Evolutionary conservation across 148 eudicot species (phyloP).

Genomic region (Rhododendron mucronatum): DNA sequence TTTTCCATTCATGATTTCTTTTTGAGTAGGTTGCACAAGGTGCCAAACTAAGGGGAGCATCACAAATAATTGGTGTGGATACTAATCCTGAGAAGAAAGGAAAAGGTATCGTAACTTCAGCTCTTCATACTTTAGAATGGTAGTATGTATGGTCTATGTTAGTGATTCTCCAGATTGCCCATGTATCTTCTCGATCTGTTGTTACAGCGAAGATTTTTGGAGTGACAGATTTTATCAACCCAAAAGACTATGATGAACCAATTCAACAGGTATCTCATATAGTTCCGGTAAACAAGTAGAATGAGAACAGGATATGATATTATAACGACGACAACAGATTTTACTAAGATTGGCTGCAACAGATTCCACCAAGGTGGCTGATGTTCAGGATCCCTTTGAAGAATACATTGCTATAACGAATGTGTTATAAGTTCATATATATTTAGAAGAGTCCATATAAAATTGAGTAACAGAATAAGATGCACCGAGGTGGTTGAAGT

Average conservation of each 20-base stretch:
- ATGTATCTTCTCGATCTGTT: slow-evolving; percentile 2
- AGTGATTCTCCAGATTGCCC: not conserved
- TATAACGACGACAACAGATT: not conserved
- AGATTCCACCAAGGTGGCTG: not conserved
- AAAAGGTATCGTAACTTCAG: slow-evolving; percentile 35
- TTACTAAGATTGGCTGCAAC: not conserved
- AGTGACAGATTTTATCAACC: slow-evolving; percentile 76
- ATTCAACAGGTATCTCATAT: slow-evolving; percentile 58
- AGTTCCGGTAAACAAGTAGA: not conserved
- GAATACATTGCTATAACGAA: not conserved
- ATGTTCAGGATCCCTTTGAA: not conserved
- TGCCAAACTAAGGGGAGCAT: slow-evolving; percentile 68
- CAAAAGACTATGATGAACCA: slow-evolving; percentile 63
- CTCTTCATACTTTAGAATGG: not conserved
- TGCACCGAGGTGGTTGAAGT: not conserved
- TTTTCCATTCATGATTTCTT: not conserved
- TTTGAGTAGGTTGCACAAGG: slow-evolving; percentile 56
- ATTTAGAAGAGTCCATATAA: not conserved
- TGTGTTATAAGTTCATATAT: not conserved
- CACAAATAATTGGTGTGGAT: slow-evolving; percentile 81
- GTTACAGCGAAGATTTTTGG: slow-evolving; percentile 80
- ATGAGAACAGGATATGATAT: not conserved
- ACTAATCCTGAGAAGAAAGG: slow-evolving; percentile 55
- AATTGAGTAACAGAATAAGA: not conserved
- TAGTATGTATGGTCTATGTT: not conserved